These are phyloP conservation scores for Tuber brumale DNA, from an alignment of 495 filamentous ascomycete genomes.

Conservation along the genomic window DNA sequence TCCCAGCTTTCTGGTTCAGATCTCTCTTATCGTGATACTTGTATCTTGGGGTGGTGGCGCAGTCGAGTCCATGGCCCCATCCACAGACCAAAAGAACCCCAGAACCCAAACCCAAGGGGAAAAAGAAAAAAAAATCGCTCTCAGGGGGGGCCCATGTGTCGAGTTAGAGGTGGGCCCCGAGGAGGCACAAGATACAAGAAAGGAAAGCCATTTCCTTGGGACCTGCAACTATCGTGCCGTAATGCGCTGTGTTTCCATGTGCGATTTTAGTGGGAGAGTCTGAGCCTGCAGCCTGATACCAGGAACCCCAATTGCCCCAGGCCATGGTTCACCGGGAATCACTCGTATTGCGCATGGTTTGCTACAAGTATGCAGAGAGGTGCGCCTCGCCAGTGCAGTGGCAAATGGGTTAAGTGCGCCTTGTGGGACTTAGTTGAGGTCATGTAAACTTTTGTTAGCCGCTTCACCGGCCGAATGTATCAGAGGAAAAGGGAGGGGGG, in stretches of 20 bases:
- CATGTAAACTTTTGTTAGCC: not conserved
- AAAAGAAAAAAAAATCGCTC: not conserved
- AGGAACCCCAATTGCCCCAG: not conserved
- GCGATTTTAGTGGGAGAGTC: not conserved
- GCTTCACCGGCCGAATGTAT: not conserved
- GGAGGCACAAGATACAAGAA: not conserved
- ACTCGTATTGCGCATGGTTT: not conserved
- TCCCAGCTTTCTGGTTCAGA: not conserved
- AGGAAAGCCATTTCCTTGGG: not conserved
- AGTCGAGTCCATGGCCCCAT: not conserved
- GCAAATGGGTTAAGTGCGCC: not conserved
- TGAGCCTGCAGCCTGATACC: not conserved
- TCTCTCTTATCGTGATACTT: constrained; percentile 1
- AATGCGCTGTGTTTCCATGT: not conserved
- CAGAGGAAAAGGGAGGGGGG: not conserved
- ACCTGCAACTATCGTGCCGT: not conserved
- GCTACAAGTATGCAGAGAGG: not conserved
- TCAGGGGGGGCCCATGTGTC: not conserved
- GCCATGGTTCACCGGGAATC: not conserved
- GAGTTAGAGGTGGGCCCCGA: not conserved
- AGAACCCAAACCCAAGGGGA: not conserved
- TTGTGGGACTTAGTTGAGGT: not conserved
- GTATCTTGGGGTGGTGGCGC: not conserved
- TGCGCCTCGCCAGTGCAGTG: not conserved
- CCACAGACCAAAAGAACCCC: not conserved